Percentiles rank a stretch among this genome's conserved stretches.
Conservation (phyloP, 768 basidiomycete species). For the Amanita pseudoporphyria region DNA sequence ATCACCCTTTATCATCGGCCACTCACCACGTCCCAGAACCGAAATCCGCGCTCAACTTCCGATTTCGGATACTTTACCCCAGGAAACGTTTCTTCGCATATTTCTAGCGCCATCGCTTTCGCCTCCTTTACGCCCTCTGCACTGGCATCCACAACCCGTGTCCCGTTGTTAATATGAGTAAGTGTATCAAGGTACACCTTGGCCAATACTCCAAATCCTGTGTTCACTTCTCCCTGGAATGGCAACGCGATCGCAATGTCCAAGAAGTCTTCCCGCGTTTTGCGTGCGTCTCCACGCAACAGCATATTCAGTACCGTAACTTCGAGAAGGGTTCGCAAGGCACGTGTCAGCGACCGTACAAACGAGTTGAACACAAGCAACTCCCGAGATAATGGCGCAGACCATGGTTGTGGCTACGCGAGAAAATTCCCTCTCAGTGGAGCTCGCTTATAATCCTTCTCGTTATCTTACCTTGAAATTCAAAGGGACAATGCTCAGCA, state of each 20-base stretch:
- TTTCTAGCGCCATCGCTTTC: constrained; percentile 79
- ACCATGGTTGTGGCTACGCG: constrained; percentile 78
- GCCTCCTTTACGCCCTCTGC: constrained; percentile 74
- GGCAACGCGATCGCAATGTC: constrained; percentile 90
- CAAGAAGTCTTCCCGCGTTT: constrained; percentile 81
- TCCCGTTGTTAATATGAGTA: constrained; percentile 76
- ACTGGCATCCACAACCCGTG: constrained; percentile 67
- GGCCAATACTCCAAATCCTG: constrained; percentile 93
- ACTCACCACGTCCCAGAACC: constrained; percentile 98
- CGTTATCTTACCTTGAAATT: constrained; percentile 71
- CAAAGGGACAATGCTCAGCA: constrained; percentile 89
- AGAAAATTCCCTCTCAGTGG: constrained; percentile 7
- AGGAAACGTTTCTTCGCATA: constrained; percentile 91
- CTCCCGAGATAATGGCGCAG: constrained; percentile 92
- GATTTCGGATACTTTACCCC: constrained; percentile 80
- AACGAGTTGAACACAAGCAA: constrained; percentile 98
- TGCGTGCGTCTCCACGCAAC: constrained; percentile 77
- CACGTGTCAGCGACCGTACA: constrained; percentile 83
- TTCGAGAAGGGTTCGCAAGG: constrained; percentile 84
- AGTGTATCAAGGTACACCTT: constrained; percentile 95
- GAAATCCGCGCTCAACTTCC: constrained; percentile 93
- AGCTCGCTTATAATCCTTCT: constrained; percentile 2
- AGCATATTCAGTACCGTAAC: constrained; percentile 91
- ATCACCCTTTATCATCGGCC: constrained; percentile 9
- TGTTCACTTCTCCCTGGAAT: constrained; percentile 95